phyloP scores from a whole-genome alignment of 495 filamentous ascomycete genomes.

The Xylaria cubensis region DNA sequence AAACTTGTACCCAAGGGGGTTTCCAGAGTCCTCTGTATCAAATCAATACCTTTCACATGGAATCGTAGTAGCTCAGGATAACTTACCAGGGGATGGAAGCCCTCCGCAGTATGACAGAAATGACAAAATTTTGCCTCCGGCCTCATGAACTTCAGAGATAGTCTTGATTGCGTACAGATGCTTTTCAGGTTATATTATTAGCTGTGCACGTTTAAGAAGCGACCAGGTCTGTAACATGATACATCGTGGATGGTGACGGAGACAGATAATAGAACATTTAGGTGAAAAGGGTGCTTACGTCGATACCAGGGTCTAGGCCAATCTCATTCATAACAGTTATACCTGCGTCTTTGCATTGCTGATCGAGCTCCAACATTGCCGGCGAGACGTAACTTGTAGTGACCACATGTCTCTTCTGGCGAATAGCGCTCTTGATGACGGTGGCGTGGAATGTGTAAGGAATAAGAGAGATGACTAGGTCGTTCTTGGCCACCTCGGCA shows the following conservation, averaged over 20 bases:
- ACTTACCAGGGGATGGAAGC: conserved; percentile 35
- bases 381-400: conserved; percentile 95
- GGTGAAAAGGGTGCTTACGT: conserved; percentile 14
- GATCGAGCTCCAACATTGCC: conserved; percentile 88
- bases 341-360: conserved; percentile 83
- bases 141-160: conserved; percentile 81
- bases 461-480: conserved; percentile 83
- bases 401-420: conserved; percentile 92
- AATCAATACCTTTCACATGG: background rate
- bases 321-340: conserved; percentile 99
- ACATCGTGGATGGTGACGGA: background rate
- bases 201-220: background rate
- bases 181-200: conserved; percentile 52
- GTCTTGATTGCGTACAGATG: conserved; percentile 90
- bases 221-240: background rate
- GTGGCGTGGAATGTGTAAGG: conserved; percentile 91
- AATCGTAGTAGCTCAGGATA: background rate
- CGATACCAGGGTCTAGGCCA: conserved; percentile 53
- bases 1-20: conserved; percentile 97
- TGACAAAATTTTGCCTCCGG: conserved; percentile 81
- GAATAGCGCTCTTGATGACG: conserved; percentile 94
- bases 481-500: conserved; percentile 74
- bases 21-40: conserved; percentile 79
- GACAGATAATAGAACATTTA: background rate
- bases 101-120: conserved; percentile 94